phyloP scores from a whole-genome alignment of 1,139 yeast species.

The Sugiyamaella neomexicana region DNA sequence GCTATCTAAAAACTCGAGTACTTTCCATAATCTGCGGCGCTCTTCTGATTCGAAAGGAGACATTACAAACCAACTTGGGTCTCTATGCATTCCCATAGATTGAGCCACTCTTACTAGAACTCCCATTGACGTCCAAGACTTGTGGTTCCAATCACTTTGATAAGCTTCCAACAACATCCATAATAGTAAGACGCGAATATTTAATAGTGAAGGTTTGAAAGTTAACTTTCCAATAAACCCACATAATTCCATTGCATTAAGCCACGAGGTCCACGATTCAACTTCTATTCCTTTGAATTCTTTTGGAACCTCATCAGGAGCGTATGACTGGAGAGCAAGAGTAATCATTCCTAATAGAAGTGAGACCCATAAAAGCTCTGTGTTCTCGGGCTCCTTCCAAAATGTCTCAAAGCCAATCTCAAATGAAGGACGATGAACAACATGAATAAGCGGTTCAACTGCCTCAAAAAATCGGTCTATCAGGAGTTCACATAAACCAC shows the following conservation, averaged over 20 bases:
- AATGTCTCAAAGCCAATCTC: conserved; percentile 34
- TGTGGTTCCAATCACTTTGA: conserved; percentile 33
- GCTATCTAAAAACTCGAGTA: conserved; percentile 34
- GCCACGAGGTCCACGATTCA: conserved; percentile 35
- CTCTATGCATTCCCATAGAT: conserved; percentile 41
- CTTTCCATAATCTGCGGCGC: conserved; percentile 38
- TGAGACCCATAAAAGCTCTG: conserved; percentile 39
- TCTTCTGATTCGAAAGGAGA: conserved; percentile 38
- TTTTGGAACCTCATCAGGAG: conserved; percentile 29
- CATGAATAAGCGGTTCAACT: conserved; percentile 34
- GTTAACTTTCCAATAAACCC: conserved; percentile 36
- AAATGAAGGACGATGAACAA: conserved; percentile 38
- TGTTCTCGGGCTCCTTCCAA: conserved; percentile 35
- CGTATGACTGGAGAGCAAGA: conserved; percentile 35
- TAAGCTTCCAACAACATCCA: conserved; percentile 37
- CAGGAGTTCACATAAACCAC: conserved; percentile 33
- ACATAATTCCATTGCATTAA: conserved; percentile 37
- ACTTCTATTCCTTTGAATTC: conserved; percentile 24
- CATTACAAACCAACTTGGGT: conserved; percentile 40
- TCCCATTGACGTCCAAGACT: conserved; percentile 37
- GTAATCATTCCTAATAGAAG: conserved; percentile 36
- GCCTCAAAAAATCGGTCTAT: conserved; percentile 36
- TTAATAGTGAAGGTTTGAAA: conserved; percentile 38
- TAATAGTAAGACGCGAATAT: conserved; percentile 37
- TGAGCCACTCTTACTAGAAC: conserved; percentile 35